These are phyloP conservation scores for Gossypium trilobum DNA, from an alignment of 441 rosid genomes.

Conservation along the genomic window DNA sequence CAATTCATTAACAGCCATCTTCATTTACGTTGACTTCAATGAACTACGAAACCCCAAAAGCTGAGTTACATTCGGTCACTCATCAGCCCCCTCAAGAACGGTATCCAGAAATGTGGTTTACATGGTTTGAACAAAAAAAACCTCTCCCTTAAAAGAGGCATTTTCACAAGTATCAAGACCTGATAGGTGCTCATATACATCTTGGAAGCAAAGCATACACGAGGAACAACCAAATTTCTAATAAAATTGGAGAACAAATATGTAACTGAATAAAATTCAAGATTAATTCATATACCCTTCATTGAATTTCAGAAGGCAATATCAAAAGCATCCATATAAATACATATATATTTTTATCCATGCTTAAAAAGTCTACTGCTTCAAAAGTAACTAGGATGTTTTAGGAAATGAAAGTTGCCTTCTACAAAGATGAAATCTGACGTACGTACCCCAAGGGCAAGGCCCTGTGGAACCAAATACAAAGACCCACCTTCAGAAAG, in stretches of 20 bases:
- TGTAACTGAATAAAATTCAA: conserved; percentile 5
- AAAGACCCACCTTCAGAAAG: conserved; percentile 30
- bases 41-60: too few relatives aligned
- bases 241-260: neutral
- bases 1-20: neutral
- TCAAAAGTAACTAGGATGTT: conserved; percentile 15
- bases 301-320: conserved; percentile 25
- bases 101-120: too few relatives aligned
- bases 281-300: conserved; percentile 22
- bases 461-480: conserved; percentile 18
- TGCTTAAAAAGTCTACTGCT: conserved; percentile 1
- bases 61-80: too few relatives aligned
- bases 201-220: too few relatives aligned
- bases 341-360: conserved; percentile 12
- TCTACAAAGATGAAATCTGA: conserved; percentile 5
- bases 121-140: too few relatives aligned
- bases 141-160: too few relatives aligned
- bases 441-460: conserved; percentile 1
- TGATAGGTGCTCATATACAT: too few relatives aligned
- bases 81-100: too few relatives aligned
- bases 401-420: conserved; percentile 12
- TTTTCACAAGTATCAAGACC: too few relatives aligned
- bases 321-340: conserved; percentile 16
- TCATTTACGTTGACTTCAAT: neutral
- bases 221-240: neutral